phyloP scores from a whole-genome alignment of 2,329 filamentous ascomycete genomes.

The Delphinella strobiligena region DNA sequence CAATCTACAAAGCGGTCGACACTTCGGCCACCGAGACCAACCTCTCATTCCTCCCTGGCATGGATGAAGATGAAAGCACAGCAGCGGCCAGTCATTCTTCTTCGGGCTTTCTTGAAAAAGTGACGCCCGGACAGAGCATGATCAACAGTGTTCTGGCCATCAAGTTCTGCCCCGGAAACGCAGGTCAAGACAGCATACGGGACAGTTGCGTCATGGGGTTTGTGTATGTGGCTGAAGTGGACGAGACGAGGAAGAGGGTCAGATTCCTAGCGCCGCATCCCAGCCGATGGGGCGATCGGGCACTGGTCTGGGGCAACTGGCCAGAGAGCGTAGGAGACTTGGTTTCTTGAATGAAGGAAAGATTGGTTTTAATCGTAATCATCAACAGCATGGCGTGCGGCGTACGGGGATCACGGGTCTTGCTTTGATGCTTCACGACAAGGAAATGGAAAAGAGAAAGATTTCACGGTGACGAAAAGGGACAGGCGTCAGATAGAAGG shows the following conservation, averaged over 20 bases:
- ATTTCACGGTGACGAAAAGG: too few species aligned
- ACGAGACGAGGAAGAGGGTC: constrained; percentile 69
- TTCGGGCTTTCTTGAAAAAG: constrained; percentile 25
- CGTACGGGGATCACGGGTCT: neutral
- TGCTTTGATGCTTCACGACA: neutral
- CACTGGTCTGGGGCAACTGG: constrained; percentile 75
- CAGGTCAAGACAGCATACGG: constrained; percentile 59
- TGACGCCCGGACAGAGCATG: constrained; percentile 55
- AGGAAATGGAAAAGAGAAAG: too few species aligned
- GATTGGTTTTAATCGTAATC: neutral
- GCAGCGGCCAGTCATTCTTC: neutral
- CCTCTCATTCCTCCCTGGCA: constrained; percentile 24
- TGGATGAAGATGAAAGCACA: constrained; percentile 39
- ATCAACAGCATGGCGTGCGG: constrained; percentile 4
- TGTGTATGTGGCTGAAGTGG: constrained; percentile 83
- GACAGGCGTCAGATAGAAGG: too few species aligned
- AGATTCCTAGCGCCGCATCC: constrained; percentile 75
- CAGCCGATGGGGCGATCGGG: constrained; percentile 65
- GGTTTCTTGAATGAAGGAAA: constrained; percentile 38
- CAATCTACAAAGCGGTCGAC: constrained; percentile 42
- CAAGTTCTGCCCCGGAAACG: constrained; percentile 55
- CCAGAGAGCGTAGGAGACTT: constrained; percentile 74
- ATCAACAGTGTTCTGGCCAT: constrained; percentile 77
- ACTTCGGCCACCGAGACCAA: constrained; percentile 3
- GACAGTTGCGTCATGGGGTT: constrained; percentile 84